Percentiles rank a stretch among this genome's conserved stretches.
Evolutionary conservation across 164 flowering plant genomes (phyloP).

Genomic region (Berberis vulgaris): DNA sequence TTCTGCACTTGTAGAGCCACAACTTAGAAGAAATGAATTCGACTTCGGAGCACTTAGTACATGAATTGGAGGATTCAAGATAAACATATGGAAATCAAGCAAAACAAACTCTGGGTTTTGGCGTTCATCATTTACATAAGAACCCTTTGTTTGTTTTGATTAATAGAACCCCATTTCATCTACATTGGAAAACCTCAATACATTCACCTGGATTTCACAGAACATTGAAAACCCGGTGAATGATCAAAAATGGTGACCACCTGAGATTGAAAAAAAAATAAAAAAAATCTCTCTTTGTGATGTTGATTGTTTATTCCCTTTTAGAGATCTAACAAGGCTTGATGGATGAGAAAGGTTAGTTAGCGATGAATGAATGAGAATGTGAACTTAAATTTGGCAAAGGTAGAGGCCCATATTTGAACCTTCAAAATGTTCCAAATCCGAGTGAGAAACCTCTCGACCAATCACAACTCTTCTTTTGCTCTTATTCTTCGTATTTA

Average conservation of each 20-base stretch:
- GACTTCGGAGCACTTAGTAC: slow-evolving; percentile 8
- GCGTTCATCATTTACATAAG: slow-evolving; percentile 20
- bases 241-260: background rate
- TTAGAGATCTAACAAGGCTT: background rate
- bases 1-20: slow-evolving; percentile 31
- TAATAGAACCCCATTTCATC: background rate
- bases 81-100: slow-evolving; percentile 13
- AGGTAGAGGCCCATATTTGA: background rate
- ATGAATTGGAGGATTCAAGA: background rate
- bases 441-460: too few species aligned
- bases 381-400: background rate
- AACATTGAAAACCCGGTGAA: background rate
- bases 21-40: slow-evolving; percentile 20
- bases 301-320: background rate
- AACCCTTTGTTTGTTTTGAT: background rate
- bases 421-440: too few species aligned
- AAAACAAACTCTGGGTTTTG: slow-evolving; percentile 16
- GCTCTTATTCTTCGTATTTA: too few species aligned
- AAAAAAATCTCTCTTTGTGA: background rate
- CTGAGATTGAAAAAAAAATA: background rate
- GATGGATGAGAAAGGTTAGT: background rate
- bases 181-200: background rate
- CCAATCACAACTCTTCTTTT: too few species aligned
- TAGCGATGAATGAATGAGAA: background rate
- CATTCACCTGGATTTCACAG: background rate